Evolutionary conservation across 2,329 filamentous ascomycete genomes (phyloP), one percentile per base, ranked within the genome.

Genomic region (Chaetomiaceae sp.): DNA sequence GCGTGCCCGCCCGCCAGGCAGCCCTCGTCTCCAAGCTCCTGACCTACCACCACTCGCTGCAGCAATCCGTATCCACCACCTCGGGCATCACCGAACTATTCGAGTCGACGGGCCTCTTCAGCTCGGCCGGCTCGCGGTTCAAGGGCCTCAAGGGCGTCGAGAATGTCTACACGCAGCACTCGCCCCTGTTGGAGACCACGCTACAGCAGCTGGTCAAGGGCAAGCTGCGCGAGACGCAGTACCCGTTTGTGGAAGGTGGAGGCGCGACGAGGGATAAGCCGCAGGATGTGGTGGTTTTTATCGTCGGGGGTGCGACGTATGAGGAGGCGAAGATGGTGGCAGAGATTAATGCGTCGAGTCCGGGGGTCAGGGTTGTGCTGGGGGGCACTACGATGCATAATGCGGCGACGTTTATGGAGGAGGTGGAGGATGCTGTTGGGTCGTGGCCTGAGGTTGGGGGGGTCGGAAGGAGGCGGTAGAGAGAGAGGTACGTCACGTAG

Each of bases 141-240:
- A 96, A 95, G 65, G 94, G 94, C 0, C 77, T 99, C 13, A 96
- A 97, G 66, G 94, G 94, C 1, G 94, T 99, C 1, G 95, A 99
- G 69, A 99, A 99, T 63, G 94, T 99, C 25, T 99, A 99, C 69
- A 99, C 94, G 0, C 95, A 99, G 68, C 94, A 99, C 69, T 95
- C 90, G 5, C 90, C 95, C 0, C 79, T 90, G 20, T 71, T 99
- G 14, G 91, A 96, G 68, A 81, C 81, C 21, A 97, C 90, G 0
- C 73, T 99, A 16, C 92, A 96, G 66, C 92, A 92, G 62, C 75
- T 99, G 47, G 91, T 97, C 73, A 96, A 96, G 67, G 95, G 94
- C 0, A 83, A 88, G 27, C 72, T 99, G 54, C 87, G 84, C 63
- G 89, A 95, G 64, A 82, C 90, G 59, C 83, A 94, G 57, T 97